Evolutionary conservation across 768 basidiomycete genomes (phyloP), one percentile per base, ranked within the genome.

Genomic region (Clathrus columnatus): DNA sequence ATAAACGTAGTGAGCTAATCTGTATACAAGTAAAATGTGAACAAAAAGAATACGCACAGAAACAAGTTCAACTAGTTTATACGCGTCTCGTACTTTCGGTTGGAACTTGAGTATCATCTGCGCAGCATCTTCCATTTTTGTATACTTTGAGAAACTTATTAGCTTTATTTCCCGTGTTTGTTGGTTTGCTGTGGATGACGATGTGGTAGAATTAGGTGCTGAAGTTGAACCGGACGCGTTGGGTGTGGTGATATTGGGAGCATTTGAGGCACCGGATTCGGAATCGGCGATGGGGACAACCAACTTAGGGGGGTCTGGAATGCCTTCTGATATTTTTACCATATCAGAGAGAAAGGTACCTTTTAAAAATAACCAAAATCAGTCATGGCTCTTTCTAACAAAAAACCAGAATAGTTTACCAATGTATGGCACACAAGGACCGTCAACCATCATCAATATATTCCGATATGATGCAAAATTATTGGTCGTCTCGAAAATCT

Each of bases 381-480:
- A 51, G 30, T n/a, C 62, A 58, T 32, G 57, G 56, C 18, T 61
- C 59, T 61, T 2, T 62, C 66, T 14, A 65, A 63, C 24, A 69
- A 14, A 17, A 46, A 20, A 28, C 46, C 28, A 42, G 43, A 42
- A 23, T 42, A 60, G 18, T 36, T 24, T 26, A 54, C 74, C 73
- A 52, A 87, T 72, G 64, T 83, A 83, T 1, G 85, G 86, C n/a
- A 87, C 75, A 61, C 82, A 85, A 4, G 84, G 75, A n/a, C 71
- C 73, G 36, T 75, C 68, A 57, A 61, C 59, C 28, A 63, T 51
- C 52, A 70, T 68, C 11, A 51, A 20, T n/a, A 24, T 50, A 16
- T 51, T 26, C 29, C 83, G 79, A 61, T 85, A 82, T 16, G 73
- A 75, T 10, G 76, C 64, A 64, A 83, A 83, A 29, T 79, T 77